These are phyloP conservation scores for Amauroascus verrucosus DNA, from an alignment of 2,329 filamentous ascomycete species.

Conservation along the genomic window DNA sequence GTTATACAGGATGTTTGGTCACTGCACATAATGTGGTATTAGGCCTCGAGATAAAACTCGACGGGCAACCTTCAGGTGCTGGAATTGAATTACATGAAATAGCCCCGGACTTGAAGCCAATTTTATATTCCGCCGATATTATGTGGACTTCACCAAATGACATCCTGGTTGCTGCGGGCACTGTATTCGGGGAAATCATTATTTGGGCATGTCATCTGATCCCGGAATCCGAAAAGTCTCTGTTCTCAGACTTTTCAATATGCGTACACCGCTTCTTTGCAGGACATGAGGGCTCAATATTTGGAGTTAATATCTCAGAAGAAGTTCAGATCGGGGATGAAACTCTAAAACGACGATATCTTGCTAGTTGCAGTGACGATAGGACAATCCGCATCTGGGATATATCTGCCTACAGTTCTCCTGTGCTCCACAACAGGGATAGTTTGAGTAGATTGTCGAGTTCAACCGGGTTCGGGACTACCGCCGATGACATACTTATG, in stretches of 20 bases:
- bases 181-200: slow-evolving; percentile 87
- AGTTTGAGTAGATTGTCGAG: neutral
- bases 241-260: slow-evolving; percentile 21
- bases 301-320: slow-evolving; percentile 71
- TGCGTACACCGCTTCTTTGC: slow-evolving; percentile 48
- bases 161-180: slow-evolving; percentile 74
- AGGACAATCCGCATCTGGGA: slow-evolving; percentile 84
- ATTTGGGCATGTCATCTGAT: slow-evolving; percentile 62
- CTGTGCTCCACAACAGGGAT: slow-evolving; percentile 25
- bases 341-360: slow-evolving; percentile 45
- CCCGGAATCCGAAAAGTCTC: slow-evolving; percentile 10
- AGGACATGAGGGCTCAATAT: slow-evolving; percentile 85
- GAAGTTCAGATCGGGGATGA: slow-evolving; percentile 33
- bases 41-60: slow-evolving; percentile 32
- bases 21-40: slow-evolving; percentile 82
- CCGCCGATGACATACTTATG: slow-evolving; percentile 23
- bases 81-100: slow-evolving; percentile 28
- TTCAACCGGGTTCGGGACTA: slow-evolving; percentile 51
- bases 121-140: slow-evolving; percentile 76
- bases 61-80: slow-evolving; percentile 16
- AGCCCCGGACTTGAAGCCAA: slow-evolving; percentile 56
- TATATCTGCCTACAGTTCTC: slow-evolving; percentile 47
- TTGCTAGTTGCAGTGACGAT: slow-evolving; percentile 92
- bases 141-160: slow-evolving; percentile 48
- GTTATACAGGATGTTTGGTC: slow-evolving; percentile 49